These are phyloP conservation scores for Quercus phellos DNA, from an alignment of 331 rosid species.

Conservation along the genomic window DNA sequence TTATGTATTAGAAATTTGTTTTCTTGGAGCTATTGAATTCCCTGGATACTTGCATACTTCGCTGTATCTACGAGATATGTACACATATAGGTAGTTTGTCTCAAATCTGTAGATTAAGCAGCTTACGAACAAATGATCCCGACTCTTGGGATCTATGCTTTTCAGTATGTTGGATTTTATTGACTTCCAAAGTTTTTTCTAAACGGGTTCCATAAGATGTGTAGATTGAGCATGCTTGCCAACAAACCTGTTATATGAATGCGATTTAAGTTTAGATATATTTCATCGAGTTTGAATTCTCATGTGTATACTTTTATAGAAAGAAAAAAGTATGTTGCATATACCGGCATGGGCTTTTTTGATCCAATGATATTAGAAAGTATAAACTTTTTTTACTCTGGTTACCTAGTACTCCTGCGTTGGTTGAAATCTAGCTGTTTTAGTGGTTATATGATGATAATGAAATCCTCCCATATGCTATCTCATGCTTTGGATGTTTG, in stretches of 20 bases:
- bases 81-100: too few species aligned
- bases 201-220: not conserved
- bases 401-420: too few species aligned
- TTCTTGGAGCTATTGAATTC: not conserved
- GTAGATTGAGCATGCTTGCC: not conserved
- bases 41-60: not conserved
- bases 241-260: not conserved
- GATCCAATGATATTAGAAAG: not conserved
- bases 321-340: not conserved
- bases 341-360: not conserved
- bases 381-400: too few species aligned
- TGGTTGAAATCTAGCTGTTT: not conserved
- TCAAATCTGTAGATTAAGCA: not conserved
- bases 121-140: not conserved
- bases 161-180: not conserved
- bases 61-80: not conserved
- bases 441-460: not conserved
- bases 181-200: not conserved
- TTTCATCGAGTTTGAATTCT: not conserved
- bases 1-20: too few species aligned
- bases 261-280: not conserved
- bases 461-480: not conserved
- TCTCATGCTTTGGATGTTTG: not conserved
- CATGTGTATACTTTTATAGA: not conserved
- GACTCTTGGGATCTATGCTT: not conserved